Conservation (phyloP, 2,329 filamentous ascomycete species). For the Sclerotiophoma versabilis region DNA sequence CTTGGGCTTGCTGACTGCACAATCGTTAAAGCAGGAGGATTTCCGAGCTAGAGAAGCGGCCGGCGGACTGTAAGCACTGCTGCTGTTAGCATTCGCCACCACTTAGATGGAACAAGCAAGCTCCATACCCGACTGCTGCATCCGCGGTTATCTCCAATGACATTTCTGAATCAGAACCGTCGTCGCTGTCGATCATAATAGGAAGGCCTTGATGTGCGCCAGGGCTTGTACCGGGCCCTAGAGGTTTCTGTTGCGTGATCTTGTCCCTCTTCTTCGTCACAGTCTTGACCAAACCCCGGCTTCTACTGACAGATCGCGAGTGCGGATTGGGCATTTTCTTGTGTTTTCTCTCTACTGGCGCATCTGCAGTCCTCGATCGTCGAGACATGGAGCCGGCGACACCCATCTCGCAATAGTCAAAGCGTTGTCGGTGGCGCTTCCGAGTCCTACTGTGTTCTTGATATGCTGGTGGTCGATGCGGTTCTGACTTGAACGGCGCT, state of each 20-base stretch:
- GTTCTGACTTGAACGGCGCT: neutral
- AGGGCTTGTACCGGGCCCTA: neutral
- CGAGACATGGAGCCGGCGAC: neutral
- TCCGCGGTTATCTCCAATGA: neutral
- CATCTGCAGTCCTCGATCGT: neutral
- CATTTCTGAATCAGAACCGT: neutral
- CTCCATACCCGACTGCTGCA: neutral
- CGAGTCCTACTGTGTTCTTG: neutral
- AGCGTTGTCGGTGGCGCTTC: neutral
- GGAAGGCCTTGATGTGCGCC: conserved; percentile 9
- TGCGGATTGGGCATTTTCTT: neutral
- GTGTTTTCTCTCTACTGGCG: neutral
- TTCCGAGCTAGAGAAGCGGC: neutral
- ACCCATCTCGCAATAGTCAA: neutral
- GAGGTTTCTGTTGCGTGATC: neutral
- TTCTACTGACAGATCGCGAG: neutral
- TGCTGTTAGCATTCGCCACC: neutral
- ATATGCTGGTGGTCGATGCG: neutral
- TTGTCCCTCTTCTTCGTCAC: neutral
- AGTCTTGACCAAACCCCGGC: too few relatives aligned
- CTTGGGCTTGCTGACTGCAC: too few relatives aligned
- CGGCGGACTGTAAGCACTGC: neutral
- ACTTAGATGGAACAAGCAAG: neutral
- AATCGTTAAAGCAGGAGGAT: too few relatives aligned
- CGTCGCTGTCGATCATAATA: conserved; percentile 22